phyloP scores from a whole-genome alignment of 768 basidiomycete species.

The Kwoniella mangroviensis region DNA sequence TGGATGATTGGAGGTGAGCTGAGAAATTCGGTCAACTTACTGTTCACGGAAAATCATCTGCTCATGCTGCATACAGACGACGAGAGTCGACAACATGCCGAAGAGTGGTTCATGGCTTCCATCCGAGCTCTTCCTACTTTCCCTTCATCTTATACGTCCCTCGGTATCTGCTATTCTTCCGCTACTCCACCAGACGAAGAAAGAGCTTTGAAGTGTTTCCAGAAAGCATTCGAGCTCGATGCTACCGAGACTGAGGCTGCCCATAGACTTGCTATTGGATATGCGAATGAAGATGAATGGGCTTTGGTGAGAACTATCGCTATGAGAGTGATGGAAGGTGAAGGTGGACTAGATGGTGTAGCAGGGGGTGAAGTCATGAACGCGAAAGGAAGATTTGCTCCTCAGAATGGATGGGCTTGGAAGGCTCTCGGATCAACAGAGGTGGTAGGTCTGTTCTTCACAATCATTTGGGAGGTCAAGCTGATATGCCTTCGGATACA shows the following conservation, averaged over 20 bases:
- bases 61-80: slow-evolving; percentile 31
- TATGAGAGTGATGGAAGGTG: slow-evolving; percentile 86
- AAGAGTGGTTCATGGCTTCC: slow-evolving; percentile 75
- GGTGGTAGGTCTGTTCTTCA: slow-evolving; percentile 65
- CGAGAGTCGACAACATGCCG: slow-evolving; percentile 66
- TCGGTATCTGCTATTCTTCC: slow-evolving; percentile 86
- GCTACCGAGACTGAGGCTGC: slow-evolving; percentile 85
- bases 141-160: slow-evolving; percentile 90
- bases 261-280: slow-evolving; percentile 77
- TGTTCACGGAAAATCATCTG: background rate
- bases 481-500: slow-evolving; percentile 11
- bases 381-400: slow-evolving; percentile 59
- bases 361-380: slow-evolving; percentile 59
- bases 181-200: slow-evolving; percentile 75
- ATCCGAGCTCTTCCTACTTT: slow-evolving; percentile 75
- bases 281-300: slow-evolving; percentile 93
- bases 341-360: slow-evolving; percentile 75
- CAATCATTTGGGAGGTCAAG: background rate
- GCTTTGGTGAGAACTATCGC: slow-evolving; percentile 94
- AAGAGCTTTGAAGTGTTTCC: slow-evolving; percentile 91
- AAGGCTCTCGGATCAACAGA: slow-evolving; percentile 92
- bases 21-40: background rate
- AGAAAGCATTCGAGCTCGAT: slow-evolving; percentile 97
- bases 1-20: slow-evolving; percentile 72
- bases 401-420: slow-evolving; percentile 95